Base-by-base conservation (phyloP, 495 filamentous ascomycete species). In the Penicillium cinerascens region DNA sequence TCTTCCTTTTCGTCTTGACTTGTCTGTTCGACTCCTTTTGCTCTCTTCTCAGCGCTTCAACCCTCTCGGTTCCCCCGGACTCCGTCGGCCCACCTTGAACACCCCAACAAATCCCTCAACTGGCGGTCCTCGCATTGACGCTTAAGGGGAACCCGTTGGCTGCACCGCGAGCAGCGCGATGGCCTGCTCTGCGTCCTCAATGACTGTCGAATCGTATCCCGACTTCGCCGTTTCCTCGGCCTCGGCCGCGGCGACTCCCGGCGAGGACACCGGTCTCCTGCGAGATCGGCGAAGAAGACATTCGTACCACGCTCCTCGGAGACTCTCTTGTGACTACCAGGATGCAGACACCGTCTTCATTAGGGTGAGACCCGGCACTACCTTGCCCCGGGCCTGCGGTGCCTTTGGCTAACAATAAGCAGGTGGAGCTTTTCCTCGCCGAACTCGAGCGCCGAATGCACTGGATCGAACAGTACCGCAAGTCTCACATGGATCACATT, bases 351-450 rank as follows among this genome's bases (percentile, higher is more conserved):
- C 80, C 2, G 72, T 89, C 18, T 79, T 88, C 41, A 70, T 91
- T 33, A 80, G 80, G 70, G 83, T 85, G 56, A 56, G 66, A 55
- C n/a, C n/a, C n/a, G n/a, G 15, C 6, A 39, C 16, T 2, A 21
- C 23, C 25, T 6, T 33, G 35, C 22, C 37, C 16, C 20, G 15
- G 23, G 49, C 2, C n/a, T 1, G 25, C 16, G 22, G 4, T 5
- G 1, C 15, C 23, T 20, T 29, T 10, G 9, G 47, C 49, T 65
- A 56, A 69, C 50, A 16, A 35, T 50, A 39, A 39, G 42, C 54
- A 91, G 87, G 87, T 95, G 47, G 92, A 97, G 69, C 78, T 91
- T 20, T 96, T 97, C 70, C 79, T 99, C 20, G 81, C 86, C 21
- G 89, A 97, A 63, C 76, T 99, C 41, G 90, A 95, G 67, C 79